Percentiles rank a stretch among this genome's conserved stretches.
phyloP scores from a whole-genome alignment of 352 stramenopile genomes.

The Peronospora farinosa region DNA sequence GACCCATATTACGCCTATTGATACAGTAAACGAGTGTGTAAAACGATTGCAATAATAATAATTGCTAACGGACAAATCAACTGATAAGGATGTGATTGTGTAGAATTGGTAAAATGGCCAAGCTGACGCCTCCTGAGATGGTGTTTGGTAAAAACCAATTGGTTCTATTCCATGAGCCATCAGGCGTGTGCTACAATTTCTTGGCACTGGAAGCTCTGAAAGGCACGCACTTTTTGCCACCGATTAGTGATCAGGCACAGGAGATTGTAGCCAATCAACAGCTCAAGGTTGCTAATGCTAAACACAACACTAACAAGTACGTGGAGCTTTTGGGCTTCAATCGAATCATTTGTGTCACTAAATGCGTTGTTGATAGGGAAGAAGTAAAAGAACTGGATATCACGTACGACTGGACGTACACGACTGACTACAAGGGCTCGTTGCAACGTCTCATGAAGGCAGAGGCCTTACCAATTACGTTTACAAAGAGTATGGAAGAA shows the following conservation, averaged over 20 bases:
- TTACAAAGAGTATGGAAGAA: constrained; percentile 28
- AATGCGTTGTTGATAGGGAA: constrained; percentile 29
- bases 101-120: constrained; percentile 52
- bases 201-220: constrained; percentile 70
- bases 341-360: not conserved
- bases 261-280: constrained; percentile 66
- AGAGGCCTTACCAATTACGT: constrained; percentile 9
- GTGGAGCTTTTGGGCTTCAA: constrained; percentile 1
- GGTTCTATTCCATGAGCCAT: constrained; percentile 61
- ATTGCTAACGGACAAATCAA: not conserved
- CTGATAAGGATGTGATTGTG: constrained; percentile 9
- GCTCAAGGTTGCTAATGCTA: constrained; percentile 74
- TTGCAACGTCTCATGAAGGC: constrained; percentile 39
- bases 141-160: constrained; percentile 83
- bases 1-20: constrained; percentile 75
- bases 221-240: constrained; percentile 59
- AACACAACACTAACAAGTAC: constrained; percentile 73
- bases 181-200: constrained; percentile 72
- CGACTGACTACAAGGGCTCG: constrained; percentile 78
- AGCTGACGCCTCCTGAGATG: constrained; percentile 81
- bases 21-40: constrained; percentile 57
- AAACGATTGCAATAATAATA: not conserved
- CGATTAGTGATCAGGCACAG: constrained; percentile 28
- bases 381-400: constrained; percentile 82
- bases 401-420: constrained; percentile 81